Conservation (phyloP, 2,329 filamentous ascomycete genomes). For the Claviceps sp. region DNA sequence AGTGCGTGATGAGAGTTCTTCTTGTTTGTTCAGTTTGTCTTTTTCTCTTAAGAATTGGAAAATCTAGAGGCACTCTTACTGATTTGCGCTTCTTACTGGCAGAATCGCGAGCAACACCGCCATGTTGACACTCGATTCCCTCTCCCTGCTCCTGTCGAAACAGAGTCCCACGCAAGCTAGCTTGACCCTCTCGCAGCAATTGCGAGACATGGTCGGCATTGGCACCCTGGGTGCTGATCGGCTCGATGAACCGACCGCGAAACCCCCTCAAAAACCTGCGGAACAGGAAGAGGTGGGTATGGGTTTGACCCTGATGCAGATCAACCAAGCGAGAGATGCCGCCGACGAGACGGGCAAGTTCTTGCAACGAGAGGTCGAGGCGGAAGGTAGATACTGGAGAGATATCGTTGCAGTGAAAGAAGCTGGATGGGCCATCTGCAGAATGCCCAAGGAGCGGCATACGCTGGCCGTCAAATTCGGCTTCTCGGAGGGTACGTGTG, state of each 20-base stretch:
- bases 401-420: constrained; percentile 70
- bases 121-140: constrained; percentile 62
- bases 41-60: not conserved
- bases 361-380: constrained; percentile 62
- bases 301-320: constrained; percentile 68
- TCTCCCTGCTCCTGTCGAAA: constrained; percentile 75
- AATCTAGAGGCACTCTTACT: not conserved
- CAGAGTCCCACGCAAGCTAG: constrained; percentile 58
- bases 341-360: constrained; percentile 59
- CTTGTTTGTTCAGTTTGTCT: not conserved
- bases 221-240: constrained; percentile 61
- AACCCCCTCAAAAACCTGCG: constrained; percentile 34
- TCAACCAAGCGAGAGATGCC: constrained; percentile 61
- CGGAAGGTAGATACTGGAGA: constrained; percentile 80
- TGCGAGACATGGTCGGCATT: constrained; percentile 59
- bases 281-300: constrained; percentile 44
- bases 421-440: constrained; percentile 75
- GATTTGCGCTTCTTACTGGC: not conserved
- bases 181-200: constrained; percentile 52
- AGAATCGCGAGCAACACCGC: constrained; percentile 38
- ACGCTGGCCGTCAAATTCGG: constrained; percentile 80
- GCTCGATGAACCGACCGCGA: constrained; percentile 46
- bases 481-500: constrained; percentile 55
- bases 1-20: constrained; percentile 27
- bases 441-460: constrained; percentile 58